Evolutionary conservation across 208 protist species (phyloP).

Genomic region (Leishmania major): DNA sequence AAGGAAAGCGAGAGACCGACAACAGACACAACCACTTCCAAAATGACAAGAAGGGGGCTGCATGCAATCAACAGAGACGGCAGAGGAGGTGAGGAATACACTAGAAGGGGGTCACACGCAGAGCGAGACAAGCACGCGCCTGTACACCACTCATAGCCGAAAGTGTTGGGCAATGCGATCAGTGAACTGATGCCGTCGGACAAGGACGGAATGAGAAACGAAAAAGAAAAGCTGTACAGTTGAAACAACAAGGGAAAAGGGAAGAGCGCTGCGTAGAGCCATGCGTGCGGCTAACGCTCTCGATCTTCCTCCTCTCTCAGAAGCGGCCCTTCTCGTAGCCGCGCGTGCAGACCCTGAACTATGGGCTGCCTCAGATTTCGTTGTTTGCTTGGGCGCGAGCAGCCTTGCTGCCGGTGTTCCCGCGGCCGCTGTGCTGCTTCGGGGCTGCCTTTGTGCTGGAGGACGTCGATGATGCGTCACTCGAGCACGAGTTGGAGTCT

Average conservation of each 20-base stretch:
- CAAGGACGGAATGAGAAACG: not conserved
- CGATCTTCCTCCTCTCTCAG: not conserved
- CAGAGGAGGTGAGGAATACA: not conserved
- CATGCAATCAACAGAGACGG: not conserved
- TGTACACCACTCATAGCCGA: not conserved
- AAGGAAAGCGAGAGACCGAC: not conserved
- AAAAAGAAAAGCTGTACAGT: not conserved
- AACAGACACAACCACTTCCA: not conserved
- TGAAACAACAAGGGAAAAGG: not conserved
- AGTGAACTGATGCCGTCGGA: not conserved
- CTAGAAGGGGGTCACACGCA: not conserved
- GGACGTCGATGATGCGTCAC: not conserved
- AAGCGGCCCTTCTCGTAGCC: not conserved
- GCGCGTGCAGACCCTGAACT: not conserved
- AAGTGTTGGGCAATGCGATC: not conserved
- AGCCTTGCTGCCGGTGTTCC: not conserved
- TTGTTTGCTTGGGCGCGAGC: not conserved
- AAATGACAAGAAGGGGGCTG: not conserved
- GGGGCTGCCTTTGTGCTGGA: slow-evolving; percentile 1
- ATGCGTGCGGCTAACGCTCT: not conserved
- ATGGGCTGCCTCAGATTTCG: not conserved
- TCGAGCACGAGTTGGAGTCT: slow-evolving; percentile 7
- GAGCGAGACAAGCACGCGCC: not conserved
- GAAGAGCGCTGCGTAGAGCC: not conserved
- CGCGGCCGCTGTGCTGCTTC: slow-evolving; percentile 9